Conservation (phyloP, 441 rosid genomes). For the Viola pubescens region DNA sequence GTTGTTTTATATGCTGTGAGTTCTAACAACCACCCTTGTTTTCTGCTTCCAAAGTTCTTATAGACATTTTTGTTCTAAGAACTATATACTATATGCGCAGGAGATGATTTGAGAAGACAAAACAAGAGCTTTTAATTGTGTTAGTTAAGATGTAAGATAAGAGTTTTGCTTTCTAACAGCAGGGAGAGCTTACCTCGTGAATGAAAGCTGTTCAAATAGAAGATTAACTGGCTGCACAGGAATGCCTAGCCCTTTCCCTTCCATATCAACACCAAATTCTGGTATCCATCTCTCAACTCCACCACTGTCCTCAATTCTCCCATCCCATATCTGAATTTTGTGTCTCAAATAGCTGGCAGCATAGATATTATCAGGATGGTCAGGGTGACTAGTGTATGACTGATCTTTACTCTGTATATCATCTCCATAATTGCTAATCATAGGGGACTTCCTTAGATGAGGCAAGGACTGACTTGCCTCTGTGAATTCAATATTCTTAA, state of each 20-base stretch:
- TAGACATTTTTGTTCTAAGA: no score
- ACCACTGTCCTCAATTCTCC: not conserved
- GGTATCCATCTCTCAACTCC: constrained; percentile 1
- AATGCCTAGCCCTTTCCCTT: constrained; percentile 18
- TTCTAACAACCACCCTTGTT: not conserved
- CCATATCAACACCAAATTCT: constrained; percentile 14
- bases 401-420: constrained; percentile 7
- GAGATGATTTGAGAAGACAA: not conserved
- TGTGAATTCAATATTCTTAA: constrained; percentile 21
- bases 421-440: not conserved
- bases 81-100: not conserved
- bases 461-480: constrained; percentile 21
- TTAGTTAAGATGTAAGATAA: not conserved
- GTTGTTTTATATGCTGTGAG: constrained; percentile 1
- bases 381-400: constrained; percentile 1
- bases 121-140: not conserved
- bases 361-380: constrained; percentile 1
- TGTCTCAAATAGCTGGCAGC: not conserved
- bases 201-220: constrained; percentile 21
- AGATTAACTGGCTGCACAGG: constrained; percentile 24
- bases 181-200: constrained; percentile 18
- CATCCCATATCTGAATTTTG: constrained; percentile 2
- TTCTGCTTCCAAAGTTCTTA: not conserved
- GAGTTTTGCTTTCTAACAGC: constrained; percentile 1
- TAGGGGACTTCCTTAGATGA: constrained; percentile 9